Base-by-base conservation (phyloP, 1,284 basidiomycete species). In the Vanrija sp. region DNA sequence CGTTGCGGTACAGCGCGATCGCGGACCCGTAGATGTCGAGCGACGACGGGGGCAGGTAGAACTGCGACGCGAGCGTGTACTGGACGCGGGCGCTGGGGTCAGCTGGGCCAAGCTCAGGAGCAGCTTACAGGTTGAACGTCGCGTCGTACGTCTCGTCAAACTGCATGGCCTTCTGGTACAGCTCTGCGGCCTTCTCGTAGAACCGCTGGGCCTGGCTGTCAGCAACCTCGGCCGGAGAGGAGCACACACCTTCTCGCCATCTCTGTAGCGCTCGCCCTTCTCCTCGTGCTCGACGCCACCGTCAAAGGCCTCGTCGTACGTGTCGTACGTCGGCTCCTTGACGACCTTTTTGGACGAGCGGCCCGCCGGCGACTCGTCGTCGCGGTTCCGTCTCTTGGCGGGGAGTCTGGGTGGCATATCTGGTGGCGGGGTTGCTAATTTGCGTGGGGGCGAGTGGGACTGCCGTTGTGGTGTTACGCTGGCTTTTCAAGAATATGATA, bases 251-350 rank as follows among this genome's bases (percentile, higher is more conserved):
- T 75, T 75, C 51, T 77, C 75, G n/a, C 76, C 75, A 59, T 71
- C 68, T 9, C 66, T 51, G 55, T 75, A 78, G 38, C 76, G 61
- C 58, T 78, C 77, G 8, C 75, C 77, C 64, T 76, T 75, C 63
- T 78, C 77, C 57, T 78, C 77, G 55, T 67, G 66, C 39, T 72
- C 67, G 43, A 78, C 69, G n/a, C 70, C 77, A 23, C 71, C 73
- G 49, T 77, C 75, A 49, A 77, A 54, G n/a, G 72, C 71, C 42
- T 75, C 74, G 45, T 77, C 75, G 51, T 69, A 75, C 10, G 73
- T 74, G 43, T 75, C 73, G 59, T 77, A 75, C 1, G 69, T 72
- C 29, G 62, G 62, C 53, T 73, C 72, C 42, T 67, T 65, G 38
- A 63, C 61, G 34, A 67, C 69, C 51, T 72, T 72, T 49, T 65